Evolutionary conservation across 805 yeast genomes (phyloP).

Genomic region (Metschnikowia chrysomelidarum): DNA sequence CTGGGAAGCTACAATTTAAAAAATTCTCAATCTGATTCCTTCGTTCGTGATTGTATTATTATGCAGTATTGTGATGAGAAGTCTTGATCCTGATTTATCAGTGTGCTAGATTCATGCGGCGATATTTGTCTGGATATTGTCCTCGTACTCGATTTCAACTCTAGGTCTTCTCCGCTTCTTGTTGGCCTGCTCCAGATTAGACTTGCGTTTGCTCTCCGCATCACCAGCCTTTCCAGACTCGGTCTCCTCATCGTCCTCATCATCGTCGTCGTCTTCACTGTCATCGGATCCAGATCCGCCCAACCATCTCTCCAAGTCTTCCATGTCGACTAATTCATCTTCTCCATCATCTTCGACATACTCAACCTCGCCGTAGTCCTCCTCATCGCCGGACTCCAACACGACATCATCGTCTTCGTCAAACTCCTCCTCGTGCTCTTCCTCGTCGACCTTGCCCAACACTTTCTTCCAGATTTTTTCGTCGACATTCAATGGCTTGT

Average conservation of each 20-base stretch:
- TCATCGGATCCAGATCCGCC: constrained; percentile 34
- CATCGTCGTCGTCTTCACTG: constrained; percentile 32
- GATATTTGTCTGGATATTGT: constrained; percentile 48
- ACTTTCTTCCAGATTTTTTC: constrained; percentile 95
- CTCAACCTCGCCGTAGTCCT: constrained; percentile 70
- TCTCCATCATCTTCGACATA: constrained; percentile 90
- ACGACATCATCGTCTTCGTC: constrained; percentile 57
- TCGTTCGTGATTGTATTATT: no score
- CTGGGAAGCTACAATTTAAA: no score
- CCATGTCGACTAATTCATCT: constrained; percentile 87
- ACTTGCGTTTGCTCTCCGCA: constrained; percentile 20
- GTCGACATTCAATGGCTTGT: constrained; percentile 94
- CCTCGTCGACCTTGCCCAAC: constrained; percentile 61
- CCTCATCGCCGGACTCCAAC: constrained; percentile 42
- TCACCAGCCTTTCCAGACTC: constrained; percentile 22
- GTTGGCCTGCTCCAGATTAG: constrained; percentile 37
- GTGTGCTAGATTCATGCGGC: constrained; percentile 20
- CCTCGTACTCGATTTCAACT: constrained; percentile 83
- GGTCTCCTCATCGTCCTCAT: constrained; percentile 34
- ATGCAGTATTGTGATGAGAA: no score
- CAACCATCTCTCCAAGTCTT: constrained; percentile 89
- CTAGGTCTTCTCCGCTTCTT: constrained; percentile 63
- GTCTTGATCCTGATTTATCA: no score
- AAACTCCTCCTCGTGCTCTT: constrained; percentile 56
- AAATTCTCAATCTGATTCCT: no score